These are phyloP conservation scores for Adansonia grandidieri DNA, from an alignment of 441 rosid species.

Conservation along the genomic window DNA sequence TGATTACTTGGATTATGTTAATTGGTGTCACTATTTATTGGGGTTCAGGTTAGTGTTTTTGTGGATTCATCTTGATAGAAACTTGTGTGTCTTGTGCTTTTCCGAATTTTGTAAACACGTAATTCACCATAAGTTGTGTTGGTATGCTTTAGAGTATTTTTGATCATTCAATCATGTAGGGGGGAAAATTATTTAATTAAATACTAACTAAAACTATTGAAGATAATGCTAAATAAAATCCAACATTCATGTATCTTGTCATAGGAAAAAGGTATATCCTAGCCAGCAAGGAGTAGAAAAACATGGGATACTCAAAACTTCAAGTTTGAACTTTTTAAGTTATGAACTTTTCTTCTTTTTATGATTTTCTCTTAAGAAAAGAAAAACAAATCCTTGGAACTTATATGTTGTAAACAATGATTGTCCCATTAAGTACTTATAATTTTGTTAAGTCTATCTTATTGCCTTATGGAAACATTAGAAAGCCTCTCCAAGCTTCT, in stretches of 20 bases:
- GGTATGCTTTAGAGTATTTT: neutral
- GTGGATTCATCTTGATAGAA: neutral
- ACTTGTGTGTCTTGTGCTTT: neutral
- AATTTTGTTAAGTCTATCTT: neutral
- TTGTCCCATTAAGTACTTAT: neutral
- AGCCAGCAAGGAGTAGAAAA: constrained; percentile 3
- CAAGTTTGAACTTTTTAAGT: neutral
- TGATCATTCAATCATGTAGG: neutral
- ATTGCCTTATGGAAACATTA: neutral
- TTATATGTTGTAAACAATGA: neutral
- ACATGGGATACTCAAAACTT: neutral
- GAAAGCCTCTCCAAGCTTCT: neutral
- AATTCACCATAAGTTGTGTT: neutral
- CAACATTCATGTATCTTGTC: neutral
- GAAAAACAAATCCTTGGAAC: neutral
- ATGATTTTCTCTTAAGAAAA: neutral
- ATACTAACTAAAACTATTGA: neutral
- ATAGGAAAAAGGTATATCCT: neutral
- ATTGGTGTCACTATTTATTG: neutral
- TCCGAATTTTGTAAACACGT: neutral
- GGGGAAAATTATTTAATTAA: neutral
- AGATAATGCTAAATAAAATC: neutral
- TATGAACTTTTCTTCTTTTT: neutral
- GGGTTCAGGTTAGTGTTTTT: neutral
- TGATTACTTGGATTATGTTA: neutral